A percentile compares a stretch with the other conserved stretches of the same genome.
Evolutionary conservation across 73 alveolate genomes (phyloP).

Genomic region (Paramecium sonneborni): DNA sequence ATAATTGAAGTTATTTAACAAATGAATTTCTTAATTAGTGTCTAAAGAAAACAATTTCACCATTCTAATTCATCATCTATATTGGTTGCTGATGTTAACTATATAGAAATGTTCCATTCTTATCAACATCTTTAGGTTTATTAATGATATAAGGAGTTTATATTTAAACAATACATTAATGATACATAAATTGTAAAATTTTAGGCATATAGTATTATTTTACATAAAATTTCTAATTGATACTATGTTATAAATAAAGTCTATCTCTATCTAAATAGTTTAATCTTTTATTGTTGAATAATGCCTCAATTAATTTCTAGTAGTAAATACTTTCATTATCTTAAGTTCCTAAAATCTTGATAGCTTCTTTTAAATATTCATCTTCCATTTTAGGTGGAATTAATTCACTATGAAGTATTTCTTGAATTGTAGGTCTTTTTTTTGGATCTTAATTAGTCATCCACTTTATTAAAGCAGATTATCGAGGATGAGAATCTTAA

Average conservation of each 20-base stretch:
- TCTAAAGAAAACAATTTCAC: conserved; percentile 40
- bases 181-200: background rate
- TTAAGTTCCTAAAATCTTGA: background rate
- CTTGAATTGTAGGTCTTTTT: conserved; percentile 34
- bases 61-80: background rate
- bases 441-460: conserved; percentile 21
- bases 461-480: conserved; percentile 61
- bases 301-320: background rate
- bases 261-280: background rate
- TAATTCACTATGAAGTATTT: conserved; percentile 4
- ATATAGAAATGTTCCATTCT: background rate
- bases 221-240: background rate
- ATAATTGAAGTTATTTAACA: background rate
- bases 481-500: conserved; percentile 40
- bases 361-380: conserved; percentile 48
- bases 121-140: background rate
- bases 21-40: background rate
- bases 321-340: background rate
- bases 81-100: background rate
- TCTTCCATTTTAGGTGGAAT: conserved; percentile 40
- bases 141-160: background rate
- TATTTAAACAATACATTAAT: conserved; percentile 26
- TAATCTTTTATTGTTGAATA: conserved; percentile 4
- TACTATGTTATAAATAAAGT: background rate
- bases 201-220: conserved; percentile 5